Evolutionary conservation across 1,139 yeast genomes (phyloP).

Genomic region (Taphrina populina): DNA sequence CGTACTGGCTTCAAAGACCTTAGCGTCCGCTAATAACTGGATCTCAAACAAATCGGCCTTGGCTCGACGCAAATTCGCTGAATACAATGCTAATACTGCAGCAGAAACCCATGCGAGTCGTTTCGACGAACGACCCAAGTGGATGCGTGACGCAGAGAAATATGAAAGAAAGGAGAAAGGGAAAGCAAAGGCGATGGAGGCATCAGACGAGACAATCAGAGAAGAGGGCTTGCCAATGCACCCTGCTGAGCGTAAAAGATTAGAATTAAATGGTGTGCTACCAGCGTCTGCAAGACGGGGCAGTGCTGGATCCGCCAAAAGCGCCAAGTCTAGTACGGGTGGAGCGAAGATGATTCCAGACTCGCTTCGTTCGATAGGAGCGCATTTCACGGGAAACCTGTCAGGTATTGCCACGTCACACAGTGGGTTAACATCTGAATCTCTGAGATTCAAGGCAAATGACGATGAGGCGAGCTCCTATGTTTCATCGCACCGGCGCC

Average conservation of each 20-base stretch:
- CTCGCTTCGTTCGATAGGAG: constrained; percentile 3
- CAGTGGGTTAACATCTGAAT: background rate
- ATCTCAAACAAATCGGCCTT: constrained; percentile 25
- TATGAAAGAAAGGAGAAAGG: constrained; percentile 30
- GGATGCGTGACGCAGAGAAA: constrained; percentile 33
- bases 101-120: constrained; percentile 4
- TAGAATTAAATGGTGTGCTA: constrained; percentile 25
- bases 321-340: constrained; percentile 22
- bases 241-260: constrained; percentile 25
- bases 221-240: constrained; percentile 31
- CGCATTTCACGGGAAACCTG: background rate
- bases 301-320: constrained; percentile 20
- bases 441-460: constrained; percentile 22
- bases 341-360: constrained; percentile 15
- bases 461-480: constrained; percentile 21
- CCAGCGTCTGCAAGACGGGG: constrained; percentile 10
- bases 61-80: constrained; percentile 31
- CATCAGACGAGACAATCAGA: constrained; percentile 15
- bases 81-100: constrained; percentile 20
- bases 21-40: constrained; percentile 25
- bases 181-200: constrained; percentile 16
- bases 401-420: background rate
- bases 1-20: constrained; percentile 22
- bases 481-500: constrained; percentile 20
- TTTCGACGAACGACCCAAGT: constrained; percentile 28